These are phyloP conservation scores for Rhamnella rubrinervis DNA, from an alignment of 331 rosid genomes.

Conservation along the genomic window DNA sequence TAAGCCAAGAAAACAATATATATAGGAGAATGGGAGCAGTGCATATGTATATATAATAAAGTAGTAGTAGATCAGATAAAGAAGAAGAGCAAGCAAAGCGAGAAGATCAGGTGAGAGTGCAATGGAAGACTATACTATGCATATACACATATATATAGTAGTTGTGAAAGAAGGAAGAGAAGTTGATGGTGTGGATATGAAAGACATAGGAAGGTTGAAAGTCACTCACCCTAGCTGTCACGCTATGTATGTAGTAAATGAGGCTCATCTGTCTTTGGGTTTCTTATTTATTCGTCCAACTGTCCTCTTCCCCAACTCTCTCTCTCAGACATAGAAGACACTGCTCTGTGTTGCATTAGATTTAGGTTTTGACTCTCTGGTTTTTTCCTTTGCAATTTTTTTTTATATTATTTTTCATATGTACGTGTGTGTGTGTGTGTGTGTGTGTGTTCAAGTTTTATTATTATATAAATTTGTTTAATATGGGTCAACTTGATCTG, in stretches of 20 bases:
- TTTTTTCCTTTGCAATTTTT: neutral
- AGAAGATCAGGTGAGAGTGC: no score
- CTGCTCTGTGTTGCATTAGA: constrained; percentile 1
- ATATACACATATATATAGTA: constrained; percentile 19
- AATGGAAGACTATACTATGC: no score
- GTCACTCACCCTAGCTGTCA: constrained; percentile 23
- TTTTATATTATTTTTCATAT: neutral
- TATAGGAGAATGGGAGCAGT: neutral
- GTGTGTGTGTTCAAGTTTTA: no score
- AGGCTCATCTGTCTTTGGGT: constrained; percentile 34
- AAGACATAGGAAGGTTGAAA: neutral
- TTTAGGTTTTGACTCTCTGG: constrained; percentile 17
- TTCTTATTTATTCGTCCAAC: constrained; percentile 29
- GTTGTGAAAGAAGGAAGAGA: neutral
- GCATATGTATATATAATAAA: neutral
- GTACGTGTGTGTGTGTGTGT: neutral
- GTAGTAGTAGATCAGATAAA: no score
- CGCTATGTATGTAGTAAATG: constrained; percentile 30
- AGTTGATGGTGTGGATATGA: neutral
- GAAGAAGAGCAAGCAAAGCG: no score
- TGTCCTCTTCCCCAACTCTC: constrained; percentile 1
- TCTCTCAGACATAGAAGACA: no score
- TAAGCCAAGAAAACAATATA: neutral
- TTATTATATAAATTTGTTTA: neutral
- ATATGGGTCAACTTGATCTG: constrained; percentile 9